A percentile compares a stretch with the other conserved stretches of the same genome.
Conservation (phyloP, 768 basidiomycete genomes). For the Tricholoma sp. region DNA sequence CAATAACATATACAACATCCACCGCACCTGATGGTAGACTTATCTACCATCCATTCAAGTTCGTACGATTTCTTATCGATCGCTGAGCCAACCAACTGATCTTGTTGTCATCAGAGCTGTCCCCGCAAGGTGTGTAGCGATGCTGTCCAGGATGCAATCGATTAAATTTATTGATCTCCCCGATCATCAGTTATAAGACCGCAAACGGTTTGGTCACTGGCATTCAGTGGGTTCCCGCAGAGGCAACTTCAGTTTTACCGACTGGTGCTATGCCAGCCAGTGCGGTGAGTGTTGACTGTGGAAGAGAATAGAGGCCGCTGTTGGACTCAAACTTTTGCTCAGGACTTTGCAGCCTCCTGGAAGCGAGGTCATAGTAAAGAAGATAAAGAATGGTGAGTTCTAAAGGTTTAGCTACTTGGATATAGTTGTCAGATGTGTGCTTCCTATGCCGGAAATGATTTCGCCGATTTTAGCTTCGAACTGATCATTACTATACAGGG, state of each 20-base stretch:
- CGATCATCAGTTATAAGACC: slow-evolving; percentile 60
- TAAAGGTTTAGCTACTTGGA: not conserved
- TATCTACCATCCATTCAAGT: slow-evolving; percentile 75
- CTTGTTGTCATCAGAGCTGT: slow-evolving; percentile 49
- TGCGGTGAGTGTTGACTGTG: slow-evolving; percentile 32
- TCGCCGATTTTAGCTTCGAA: slow-evolving; percentile 2
- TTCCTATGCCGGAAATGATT: not conserved
- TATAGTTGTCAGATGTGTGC: not conserved
- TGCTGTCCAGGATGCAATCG: not conserved
- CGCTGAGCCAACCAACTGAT: slow-evolving; percentile 16
- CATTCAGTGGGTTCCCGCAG: slow-evolving; percentile 66
- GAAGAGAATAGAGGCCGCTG: slow-evolving; percentile 6
- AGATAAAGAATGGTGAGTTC: slow-evolving; percentile 41
- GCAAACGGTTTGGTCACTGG: slow-evolving; percentile 62
- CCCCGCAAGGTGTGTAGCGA: slow-evolving; percentile 54
- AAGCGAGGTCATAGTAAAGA: slow-evolving; percentile 33
- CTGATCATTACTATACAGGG: slow-evolving; percentile 28
- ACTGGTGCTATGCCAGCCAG: slow-evolving; percentile 55
- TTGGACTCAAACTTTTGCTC: slow-evolving; percentile 6
- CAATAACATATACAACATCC: slow-evolving; percentile 69
- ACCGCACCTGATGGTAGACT: slow-evolving; percentile 55
- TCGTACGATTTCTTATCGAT: slow-evolving; percentile 18
- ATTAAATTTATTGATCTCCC: slow-evolving; percentile 16
- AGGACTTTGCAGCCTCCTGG: slow-evolving; percentile 63
- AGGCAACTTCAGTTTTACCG: slow-evolving; percentile 58